A percentile compares a stretch with the other conserved stretches of the same genome.
Evolutionary conservation across 2,329 filamentous ascomycete genomes (phyloP).

Genomic region (Neopestalotiopsis rosae): DNA sequence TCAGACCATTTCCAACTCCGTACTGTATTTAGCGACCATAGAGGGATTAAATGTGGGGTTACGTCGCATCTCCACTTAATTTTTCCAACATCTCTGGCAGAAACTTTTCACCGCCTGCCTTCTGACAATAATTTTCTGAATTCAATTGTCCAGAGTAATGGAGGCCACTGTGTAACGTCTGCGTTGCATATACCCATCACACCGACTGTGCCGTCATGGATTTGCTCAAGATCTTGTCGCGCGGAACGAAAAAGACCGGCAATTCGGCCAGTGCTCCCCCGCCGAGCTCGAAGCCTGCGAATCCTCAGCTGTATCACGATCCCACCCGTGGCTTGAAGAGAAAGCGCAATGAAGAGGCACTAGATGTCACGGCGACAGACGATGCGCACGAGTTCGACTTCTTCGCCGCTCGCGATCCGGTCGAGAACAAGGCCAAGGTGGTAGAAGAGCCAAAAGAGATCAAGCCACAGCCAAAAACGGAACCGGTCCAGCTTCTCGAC

Average conservation of each 20-base stretch:
- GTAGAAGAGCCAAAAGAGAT: constrained; percentile 30
- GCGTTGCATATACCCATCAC: not conserved
- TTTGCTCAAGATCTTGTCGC: constrained; percentile 74
- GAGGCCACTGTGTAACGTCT: not conserved
- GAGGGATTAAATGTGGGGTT: not conserved
- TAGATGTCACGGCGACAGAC: constrained; percentile 38
- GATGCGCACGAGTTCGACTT: constrained; percentile 58
- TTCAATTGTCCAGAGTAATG: not conserved
- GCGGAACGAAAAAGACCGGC: constrained; percentile 66
- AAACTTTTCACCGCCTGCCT: constrained; percentile 13
- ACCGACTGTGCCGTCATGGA: constrained; percentile 57
- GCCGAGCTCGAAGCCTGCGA: constrained; percentile 52
- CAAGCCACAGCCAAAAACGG: constrained; percentile 1
- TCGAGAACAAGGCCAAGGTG: constrained; percentile 26
- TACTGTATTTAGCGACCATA: not conserved
- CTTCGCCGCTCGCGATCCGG: constrained; percentile 56
- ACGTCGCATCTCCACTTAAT: not conserved
- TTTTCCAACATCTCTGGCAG: constrained; percentile 5
- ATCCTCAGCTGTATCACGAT: constrained; percentile 74
- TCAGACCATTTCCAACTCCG: not conserved
- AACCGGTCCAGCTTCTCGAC: constrained; percentile 53
- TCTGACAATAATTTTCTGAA: constrained; percentile 10
- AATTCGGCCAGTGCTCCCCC: constrained; percentile 41
- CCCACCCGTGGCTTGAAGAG: constrained; percentile 55
- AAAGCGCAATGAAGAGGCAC: constrained; percentile 53